Base-by-base conservation (phyloP, 495 filamentous ascomycete species). In the Penicillium cinerascens region DNA sequence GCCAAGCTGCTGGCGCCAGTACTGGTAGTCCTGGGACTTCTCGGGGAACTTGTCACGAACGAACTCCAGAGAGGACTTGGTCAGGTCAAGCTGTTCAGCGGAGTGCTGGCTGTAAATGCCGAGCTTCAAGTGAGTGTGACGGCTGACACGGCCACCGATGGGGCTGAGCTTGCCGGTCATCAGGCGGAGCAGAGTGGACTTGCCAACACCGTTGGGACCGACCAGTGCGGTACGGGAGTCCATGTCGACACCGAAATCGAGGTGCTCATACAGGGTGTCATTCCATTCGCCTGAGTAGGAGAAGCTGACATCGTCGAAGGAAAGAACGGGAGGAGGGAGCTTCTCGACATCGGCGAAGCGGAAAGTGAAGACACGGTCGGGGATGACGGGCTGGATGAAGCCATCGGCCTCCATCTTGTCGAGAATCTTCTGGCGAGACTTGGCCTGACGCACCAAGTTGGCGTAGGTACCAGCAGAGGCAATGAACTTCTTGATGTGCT, bases 391-490 rank as follows among this genome's bases (percentile, higher is more conserved):
- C 77, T 98, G 87, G 64, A 98, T 97, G 71, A 97, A 91, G 57
- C 93, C 93, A 61, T 98, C 93, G 49, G 93, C 95, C 78, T 97
- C 93, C 93, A 98, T 98, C 82, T 98, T 98, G 82, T 98, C 93
- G 51, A 98, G 83, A 71, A 98, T 97, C 89, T 98, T 98, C 74
- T 98, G 93, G 43, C 93, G 86, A 26, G 93, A 97, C 80, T 98
- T 98, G 71, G 93, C 93, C 78, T 98, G 93, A 65, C 91, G 80
- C 63, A 99, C 93, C 74, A 99, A 82, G 79, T 99, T 99, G 81
- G 93, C 93, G 68, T 99, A 99, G 53, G 93, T 99, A 91, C 93
- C 93, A 47, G 95, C 93, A 44, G 92, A 97, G 59, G 93, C 93
- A 69, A 99, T 99, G 82, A 99, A 99, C 77, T 97, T 96, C 82